phyloP scores from a whole-genome alignment of 352 stramenopile genomes.

The Pythium guiyangense region DNA sequence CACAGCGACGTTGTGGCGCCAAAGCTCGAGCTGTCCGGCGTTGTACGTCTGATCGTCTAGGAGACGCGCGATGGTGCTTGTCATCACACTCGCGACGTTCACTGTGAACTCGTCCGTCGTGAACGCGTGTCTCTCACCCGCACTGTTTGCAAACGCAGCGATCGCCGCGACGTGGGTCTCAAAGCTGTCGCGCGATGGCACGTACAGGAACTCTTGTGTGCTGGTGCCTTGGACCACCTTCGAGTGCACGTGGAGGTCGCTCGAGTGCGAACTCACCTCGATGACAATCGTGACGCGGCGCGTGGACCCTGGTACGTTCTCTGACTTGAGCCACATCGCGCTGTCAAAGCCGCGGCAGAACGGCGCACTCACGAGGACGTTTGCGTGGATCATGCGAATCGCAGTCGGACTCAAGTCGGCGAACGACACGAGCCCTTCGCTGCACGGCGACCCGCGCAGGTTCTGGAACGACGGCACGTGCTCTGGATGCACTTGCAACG shows the following conservation, averaged over 20 bases:
- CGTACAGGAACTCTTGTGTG: neutral
- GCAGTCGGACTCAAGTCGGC: conserved; percentile 38
- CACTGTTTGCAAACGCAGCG: neutral
- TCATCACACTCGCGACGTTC: neutral
- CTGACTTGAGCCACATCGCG: conserved; percentile 27
- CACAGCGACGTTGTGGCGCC: conserved; percentile 21
- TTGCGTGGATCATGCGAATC: conserved; percentile 48
- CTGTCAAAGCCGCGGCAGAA: conserved; percentile 44
- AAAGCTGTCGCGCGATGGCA: neutral
- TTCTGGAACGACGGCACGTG: conserved; percentile 40
- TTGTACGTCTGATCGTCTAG: conserved; percentile 1
- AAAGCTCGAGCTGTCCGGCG: conserved; percentile 18
- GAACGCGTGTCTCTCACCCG: neutral
- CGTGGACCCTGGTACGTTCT: neutral
- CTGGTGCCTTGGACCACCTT: neutral
- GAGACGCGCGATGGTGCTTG: neutral
- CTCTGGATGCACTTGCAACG: conserved; percentile 34
- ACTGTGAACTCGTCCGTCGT: neutral
- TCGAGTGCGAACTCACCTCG: neutral
- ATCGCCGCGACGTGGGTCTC: conserved; percentile 6
- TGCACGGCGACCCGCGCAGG: conserved; percentile 28
- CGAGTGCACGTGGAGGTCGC: neutral
- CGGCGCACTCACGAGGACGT: conserved; percentile 15
- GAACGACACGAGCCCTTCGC: conserved; percentile 29
- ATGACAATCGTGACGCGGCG: neutral